Evolutionary conservation across 345 rosid species (phyloP).

Genomic region (sweet orange (Citrus sinensis)): DVS_A1.0 CM039166.1:24148501-24149000

Average conservation of each 20-base stretch:
- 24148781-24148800: not conserved
- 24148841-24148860: not conserved
- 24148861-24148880: not conserved
- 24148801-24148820: not conserved
- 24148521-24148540: not conserved
- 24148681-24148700: too few species aligned
- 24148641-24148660: too few species aligned
- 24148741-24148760: not conserved
- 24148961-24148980: not conserved
- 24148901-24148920: not conserved
- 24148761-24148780: not conserved
- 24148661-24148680: too few species aligned
- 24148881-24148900: not conserved
- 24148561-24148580: not conserved
- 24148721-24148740: not conserved
- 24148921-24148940: not conserved
- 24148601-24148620: too few species aligned
- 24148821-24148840: not conserved
- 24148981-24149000: not conserved
- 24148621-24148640: too few species aligned
- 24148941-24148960: not conserved
- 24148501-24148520: not conserved
- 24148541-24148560: not conserved
- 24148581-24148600: too few species aligned
- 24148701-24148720: not conserved